Evolutionary conservation across 2,329 filamentous ascomycete species (phyloP).

Genomic region (Trichoderma aggressivum): DNA sequence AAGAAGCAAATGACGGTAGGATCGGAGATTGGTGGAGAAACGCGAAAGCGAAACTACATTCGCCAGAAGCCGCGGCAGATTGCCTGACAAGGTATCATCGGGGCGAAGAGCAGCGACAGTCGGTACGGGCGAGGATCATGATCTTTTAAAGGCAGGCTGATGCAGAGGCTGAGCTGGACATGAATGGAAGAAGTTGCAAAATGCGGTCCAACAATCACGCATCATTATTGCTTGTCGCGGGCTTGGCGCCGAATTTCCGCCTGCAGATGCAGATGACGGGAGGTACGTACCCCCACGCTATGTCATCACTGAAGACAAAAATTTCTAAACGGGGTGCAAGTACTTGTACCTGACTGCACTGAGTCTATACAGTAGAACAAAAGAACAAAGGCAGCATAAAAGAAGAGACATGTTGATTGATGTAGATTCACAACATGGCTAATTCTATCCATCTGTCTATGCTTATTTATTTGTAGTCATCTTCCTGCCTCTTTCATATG

Average conservation of each 20-base stretch:
- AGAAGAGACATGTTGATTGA: neutral
- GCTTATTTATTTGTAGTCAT: neutral
- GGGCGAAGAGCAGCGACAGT: neutral
- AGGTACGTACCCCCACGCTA: constrained; percentile 12
- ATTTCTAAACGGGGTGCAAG: no score
- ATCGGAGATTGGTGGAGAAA: constrained; percentile 17
- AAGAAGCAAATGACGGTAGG: constrained; percentile 1
- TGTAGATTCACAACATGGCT: neutral
- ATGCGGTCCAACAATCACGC: constrained; percentile 4
- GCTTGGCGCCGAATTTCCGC: constrained; percentile 3
- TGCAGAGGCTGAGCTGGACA: neutral
- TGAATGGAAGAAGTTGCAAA: neutral
- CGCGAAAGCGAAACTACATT: constrained; percentile 8
- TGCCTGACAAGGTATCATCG: constrained; percentile 18
- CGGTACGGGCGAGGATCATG: neutral
- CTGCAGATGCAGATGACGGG: constrained; percentile 4
- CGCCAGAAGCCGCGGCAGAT: constrained; percentile 7
- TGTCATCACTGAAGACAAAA: constrained; percentile 10
- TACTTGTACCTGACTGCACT: no score
- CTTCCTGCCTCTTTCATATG: neutral
- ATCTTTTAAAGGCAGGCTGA: neutral
- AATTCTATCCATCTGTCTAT: neutral
- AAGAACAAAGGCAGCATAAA: neutral
- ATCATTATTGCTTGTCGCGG: neutral
- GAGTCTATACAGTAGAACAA: neutral